A percentile compares a stretch with the other conserved stretches of the same genome.
These are phyloP conservation scores for Panaeolus cyanescens DNA, from an alignment of 768 basidiomycete genomes.

Conservation along the genomic window DNA sequence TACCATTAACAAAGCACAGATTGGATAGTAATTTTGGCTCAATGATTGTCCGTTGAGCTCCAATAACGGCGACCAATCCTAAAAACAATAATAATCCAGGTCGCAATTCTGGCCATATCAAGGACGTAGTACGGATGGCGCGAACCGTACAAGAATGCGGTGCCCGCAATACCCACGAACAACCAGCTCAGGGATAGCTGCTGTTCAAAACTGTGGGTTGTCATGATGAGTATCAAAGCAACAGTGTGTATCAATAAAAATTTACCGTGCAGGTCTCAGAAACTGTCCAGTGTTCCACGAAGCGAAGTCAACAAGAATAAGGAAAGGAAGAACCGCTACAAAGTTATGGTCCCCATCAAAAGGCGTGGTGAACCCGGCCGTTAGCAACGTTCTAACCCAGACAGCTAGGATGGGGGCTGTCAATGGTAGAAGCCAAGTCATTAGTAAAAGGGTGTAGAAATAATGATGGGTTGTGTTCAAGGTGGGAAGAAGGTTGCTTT, in stretches of 20 bases:
- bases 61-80: slow-evolving; percentile 54
- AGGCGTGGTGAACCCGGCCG: slow-evolving; percentile 76
- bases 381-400: slow-evolving; percentile 86
- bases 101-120: slow-evolving; percentile 53
- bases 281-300: slow-evolving; percentile 48
- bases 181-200: slow-evolving; percentile 52
- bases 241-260: slow-evolving; percentile 2
- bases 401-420: slow-evolving; percentile 79
- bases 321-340: slow-evolving; percentile 61
- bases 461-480: slow-evolving; percentile 49
- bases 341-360: slow-evolving; percentile 84
- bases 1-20: background rate
- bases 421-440: slow-evolving; percentile 82
- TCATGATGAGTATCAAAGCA: slow-evolving; percentile 12
- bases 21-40: slow-evolving; percentile 10
- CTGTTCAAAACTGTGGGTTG: slow-evolving; percentile 37
- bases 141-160: slow-evolving; percentile 71
- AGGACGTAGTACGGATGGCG: slow-evolving; percentile 66
- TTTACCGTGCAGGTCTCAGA: slow-evolving; percentile 44
- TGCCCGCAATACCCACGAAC: slow-evolving; percentile 47
- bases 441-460: slow-evolving; percentile 66
- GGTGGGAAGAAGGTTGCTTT: slow-evolving; percentile 1
- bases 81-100: slow-evolving; percentile 45
- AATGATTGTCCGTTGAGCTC: slow-evolving; percentile 37
- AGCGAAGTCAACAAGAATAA: slow-evolving; percentile 63